phyloP scores from a whole-genome alignment of 2,329 filamentous ascomycete genomes.

The Nothopassalora personata region DNA sequence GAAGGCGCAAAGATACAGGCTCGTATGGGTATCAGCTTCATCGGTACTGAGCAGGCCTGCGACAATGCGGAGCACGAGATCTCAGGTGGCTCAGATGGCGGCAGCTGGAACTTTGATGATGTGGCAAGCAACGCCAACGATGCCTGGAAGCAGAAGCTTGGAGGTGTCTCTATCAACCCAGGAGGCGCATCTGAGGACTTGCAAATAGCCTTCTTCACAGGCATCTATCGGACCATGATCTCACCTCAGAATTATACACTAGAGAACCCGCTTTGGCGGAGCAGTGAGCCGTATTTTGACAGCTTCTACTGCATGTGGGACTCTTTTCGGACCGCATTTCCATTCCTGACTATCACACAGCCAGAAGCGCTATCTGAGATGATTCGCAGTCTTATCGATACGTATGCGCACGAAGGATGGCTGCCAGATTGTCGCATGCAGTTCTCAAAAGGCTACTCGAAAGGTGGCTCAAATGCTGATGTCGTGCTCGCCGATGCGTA shows the following conservation, averaged over 20 bases:
- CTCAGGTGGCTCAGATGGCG: slow-evolving; percentile 38
- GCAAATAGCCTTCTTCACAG: slow-evolving; percentile 53
- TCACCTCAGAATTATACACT: slow-evolving; percentile 65
- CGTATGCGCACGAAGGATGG: slow-evolving; percentile 63
- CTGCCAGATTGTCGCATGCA: slow-evolving; percentile 69
- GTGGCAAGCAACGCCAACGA: slow-evolving; percentile 39
- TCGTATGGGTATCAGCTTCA: slow-evolving; percentile 65
- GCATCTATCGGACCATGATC: slow-evolving; percentile 64
- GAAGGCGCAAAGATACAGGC: slow-evolving; percentile 43
- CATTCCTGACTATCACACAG: slow-evolving; percentile 59
- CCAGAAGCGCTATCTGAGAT: slow-evolving; percentile 59
- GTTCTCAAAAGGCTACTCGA: slow-evolving; percentile 64
- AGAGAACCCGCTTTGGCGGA: slow-evolving; percentile 62
- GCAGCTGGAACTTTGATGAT: slow-evolving; percentile 53
- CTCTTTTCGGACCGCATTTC: slow-evolving; percentile 57
- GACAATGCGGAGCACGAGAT: slow-evolving; percentile 62
- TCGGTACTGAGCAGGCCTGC: slow-evolving; percentile 61
- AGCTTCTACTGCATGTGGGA: slow-evolving; percentile 66
- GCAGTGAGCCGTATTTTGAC: slow-evolving; percentile 62
- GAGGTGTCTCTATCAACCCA: slow-evolving; percentile 32
- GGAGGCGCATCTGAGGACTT: slow-evolving; percentile 47
- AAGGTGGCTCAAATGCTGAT: slow-evolving; percentile 39
- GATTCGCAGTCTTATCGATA: slow-evolving; percentile 61
- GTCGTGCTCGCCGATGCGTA: slow-evolving; percentile 63
- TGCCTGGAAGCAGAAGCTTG: slow-evolving; percentile 36